Evolutionary conservation across 257 asterid species (phyloP), one percentile per base, ranked within the genome.

Genomic region (Pogostemon cablin): DNA sequence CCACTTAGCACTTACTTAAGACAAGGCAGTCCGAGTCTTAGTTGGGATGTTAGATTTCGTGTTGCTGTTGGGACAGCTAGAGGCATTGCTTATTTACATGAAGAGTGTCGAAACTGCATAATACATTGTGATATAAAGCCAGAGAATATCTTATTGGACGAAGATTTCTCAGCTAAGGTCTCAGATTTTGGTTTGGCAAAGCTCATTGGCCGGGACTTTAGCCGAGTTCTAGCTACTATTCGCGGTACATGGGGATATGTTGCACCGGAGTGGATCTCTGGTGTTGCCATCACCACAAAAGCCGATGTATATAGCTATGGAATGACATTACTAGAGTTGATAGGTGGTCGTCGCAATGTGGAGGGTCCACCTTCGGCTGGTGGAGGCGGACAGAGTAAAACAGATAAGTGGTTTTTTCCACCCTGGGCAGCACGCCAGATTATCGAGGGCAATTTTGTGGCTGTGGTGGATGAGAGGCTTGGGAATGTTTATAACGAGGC

Each of bases 191-290:
- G 97, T 64, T 68, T 90, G 55, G 93, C 97, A 4, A 86, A 88
- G 88, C 87, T 88, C 2, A 68, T 90, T 1, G 93, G 93, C 4
- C 67, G 97, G 73, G 97, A 88, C 76, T 84, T 86, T 52, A 90
- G 97, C 47, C 62, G 96, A 71, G 90, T 90, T 7, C 67, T 88
- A 32, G 93, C 91, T 0, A 81, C 96, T 20, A 86, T 88, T 92
- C 83, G 97, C 12, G 96, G 92, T 3, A 91, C 96, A 2, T 84
- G 96, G 93, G 97, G 97, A 2, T 91, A 91, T 12, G 90, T 91
- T 42, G 96, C 97, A 11, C 97, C 96, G 0, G 97, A 91, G 79
- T 91, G 96, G 95, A 85, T 91, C 73, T 91, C 97, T 10, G 93
- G 95, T 0, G 89, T 86, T 17, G 95, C 93, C 0, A 90, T 91